These are phyloP conservation scores for Colletotrichum sojae DNA, from an alignment of 2,329 filamentous ascomycete species.

Conservation along the genomic window DNA sequence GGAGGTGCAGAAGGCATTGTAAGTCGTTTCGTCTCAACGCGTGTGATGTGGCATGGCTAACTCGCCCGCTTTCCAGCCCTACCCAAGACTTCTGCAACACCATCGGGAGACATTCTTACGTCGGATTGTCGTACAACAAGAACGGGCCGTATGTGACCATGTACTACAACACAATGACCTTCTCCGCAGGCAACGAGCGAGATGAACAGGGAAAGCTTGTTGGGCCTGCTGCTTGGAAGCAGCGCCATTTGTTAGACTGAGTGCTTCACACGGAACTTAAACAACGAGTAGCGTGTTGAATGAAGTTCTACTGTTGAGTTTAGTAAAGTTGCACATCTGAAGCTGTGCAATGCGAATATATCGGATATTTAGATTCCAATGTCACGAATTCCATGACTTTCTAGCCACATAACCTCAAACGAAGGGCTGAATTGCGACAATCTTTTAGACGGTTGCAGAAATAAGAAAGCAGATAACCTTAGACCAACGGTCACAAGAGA, in stretches of 20 bases:
- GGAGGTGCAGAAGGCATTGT: conserved; percentile 31
- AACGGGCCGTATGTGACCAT: conserved; percentile 28
- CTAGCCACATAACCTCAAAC: too few species aligned
- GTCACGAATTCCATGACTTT: too few species aligned
- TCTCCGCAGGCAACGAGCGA: conserved; percentile 22
- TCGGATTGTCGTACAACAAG: conserved; percentile 30
- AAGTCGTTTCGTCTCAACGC: not conserved
- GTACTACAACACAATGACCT: conserved; percentile 38
- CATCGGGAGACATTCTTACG: conserved; percentile 33
- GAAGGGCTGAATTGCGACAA: too few species aligned
- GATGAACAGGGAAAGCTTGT: conserved; percentile 22
- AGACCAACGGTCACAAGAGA: too few species aligned
- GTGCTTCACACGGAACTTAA: not conserved
- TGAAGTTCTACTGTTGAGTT: not conserved
- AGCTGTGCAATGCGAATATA: too few species aligned
- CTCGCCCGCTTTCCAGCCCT: not conserved
- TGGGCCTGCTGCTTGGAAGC: conserved; percentile 31
- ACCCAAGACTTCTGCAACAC: conserved; percentile 31
- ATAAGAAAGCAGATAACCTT: too few species aligned
- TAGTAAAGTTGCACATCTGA: too few species aligned
- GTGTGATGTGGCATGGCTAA: not conserved
- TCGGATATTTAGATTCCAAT: too few species aligned
- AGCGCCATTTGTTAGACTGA: conserved; percentile 32
- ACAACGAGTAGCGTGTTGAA: not conserved
- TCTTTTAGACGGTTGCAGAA: too few species aligned